These are phyloP conservation scores for Trametes cinnabarina DNA, from an alignment of 768 basidiomycete species.

Conservation along the genomic window DNA sequence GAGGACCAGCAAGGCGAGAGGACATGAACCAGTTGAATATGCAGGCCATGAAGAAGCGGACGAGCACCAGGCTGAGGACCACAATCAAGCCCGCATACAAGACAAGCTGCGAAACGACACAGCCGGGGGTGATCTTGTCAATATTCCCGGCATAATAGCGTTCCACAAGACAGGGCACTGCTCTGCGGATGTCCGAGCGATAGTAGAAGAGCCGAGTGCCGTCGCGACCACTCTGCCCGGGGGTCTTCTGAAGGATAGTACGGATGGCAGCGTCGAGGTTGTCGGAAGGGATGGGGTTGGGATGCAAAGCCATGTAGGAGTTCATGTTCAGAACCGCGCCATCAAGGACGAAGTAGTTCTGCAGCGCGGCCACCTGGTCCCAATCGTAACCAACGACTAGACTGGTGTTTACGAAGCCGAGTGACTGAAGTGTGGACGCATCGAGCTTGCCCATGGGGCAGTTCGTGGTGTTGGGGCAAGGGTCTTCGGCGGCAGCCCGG, in stretches of 20 bases:
- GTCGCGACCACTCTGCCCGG: slow-evolving; percentile 70
- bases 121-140: slow-evolving; percentile 95
- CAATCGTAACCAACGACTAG: slow-evolving; percentile 86
- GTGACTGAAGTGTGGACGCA: slow-evolving; percentile 53
- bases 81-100: slow-evolving; percentile 89
- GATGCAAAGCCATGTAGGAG: slow-evolving; percentile 78
- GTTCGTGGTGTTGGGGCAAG: slow-evolving; percentile 56
- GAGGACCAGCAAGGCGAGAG: slow-evolving; percentile 72
- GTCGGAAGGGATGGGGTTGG: slow-evolving; percentile 65
- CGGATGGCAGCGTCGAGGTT: slow-evolving; percentile 82
- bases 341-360: slow-evolving; percentile 84
- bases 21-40: slow-evolving; percentile 97
- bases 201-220: slow-evolving; percentile 86
- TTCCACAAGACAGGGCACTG: slow-evolving; percentile 76
- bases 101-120: slow-evolving; percentile 86
- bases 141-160: slow-evolving; percentile 94
- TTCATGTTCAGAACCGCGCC: slow-evolving; percentile 92
- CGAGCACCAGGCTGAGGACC: slow-evolving; percentile 85
- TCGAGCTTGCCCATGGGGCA: slow-evolving; percentile 71
- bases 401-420: slow-evolving; percentile 64
- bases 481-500: slow-evolving; percentile 68
- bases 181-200: slow-evolving; percentile 57
- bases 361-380: slow-evolving; percentile 73
- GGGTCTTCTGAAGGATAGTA: slow-evolving; percentile 52
- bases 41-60: slow-evolving; percentile 95